phyloP scores from a whole-genome alignment of 192 early-diverging fungal genomes.

The Umbelopsis sp. region DNA sequence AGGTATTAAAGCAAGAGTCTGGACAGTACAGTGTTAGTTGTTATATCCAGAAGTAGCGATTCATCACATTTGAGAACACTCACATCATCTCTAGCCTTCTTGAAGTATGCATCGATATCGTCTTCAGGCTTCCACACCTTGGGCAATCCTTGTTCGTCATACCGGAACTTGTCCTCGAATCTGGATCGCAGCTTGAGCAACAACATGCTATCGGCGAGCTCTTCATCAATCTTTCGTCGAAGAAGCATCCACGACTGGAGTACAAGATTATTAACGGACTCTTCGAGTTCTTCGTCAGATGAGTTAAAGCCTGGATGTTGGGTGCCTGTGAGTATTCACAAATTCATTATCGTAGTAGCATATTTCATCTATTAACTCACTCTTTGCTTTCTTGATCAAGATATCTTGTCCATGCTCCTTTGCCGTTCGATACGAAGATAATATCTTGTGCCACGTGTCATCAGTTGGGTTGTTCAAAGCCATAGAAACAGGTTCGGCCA shows the following conservation, averaged over 20 bases:
- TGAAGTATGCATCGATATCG: constrained; percentile 90
- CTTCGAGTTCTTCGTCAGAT: constrained; percentile 51
- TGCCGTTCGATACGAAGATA: constrained; percentile 59
- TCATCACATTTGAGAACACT: not conserved
- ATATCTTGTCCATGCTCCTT: constrained; percentile 54
- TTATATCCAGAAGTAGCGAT: not conserved
- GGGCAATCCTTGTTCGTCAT: constrained; percentile 91
- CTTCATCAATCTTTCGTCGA: constrained; percentile 73
- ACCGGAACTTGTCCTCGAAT: constrained; percentile 93
- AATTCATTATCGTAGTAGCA: not conserved
- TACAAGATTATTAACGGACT: constrained; percentile 55
- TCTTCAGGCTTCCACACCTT: constrained; percentile 94
- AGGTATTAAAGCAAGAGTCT: constrained; percentile 64
- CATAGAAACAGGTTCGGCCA: constrained; percentile 73
- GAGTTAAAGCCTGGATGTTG: constrained; percentile 47
- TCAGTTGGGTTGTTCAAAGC: constrained; percentile 66
- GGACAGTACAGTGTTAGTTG: not conserved
- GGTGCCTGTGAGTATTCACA: not conserved
- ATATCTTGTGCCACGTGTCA: constrained; percentile 74
- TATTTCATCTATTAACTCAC: constrained; percentile 12
- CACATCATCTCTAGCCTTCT: constrained; percentile 67
- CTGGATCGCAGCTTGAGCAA: constrained; percentile 73
- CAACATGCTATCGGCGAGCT: constrained; percentile 81
- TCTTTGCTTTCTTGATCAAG: constrained; percentile 53
- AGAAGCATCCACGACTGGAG: constrained; percentile 76